Evolutionary conservation across 169 alveolate species (phyloP).

Genomic region (Theileria orientalis): DNA sequence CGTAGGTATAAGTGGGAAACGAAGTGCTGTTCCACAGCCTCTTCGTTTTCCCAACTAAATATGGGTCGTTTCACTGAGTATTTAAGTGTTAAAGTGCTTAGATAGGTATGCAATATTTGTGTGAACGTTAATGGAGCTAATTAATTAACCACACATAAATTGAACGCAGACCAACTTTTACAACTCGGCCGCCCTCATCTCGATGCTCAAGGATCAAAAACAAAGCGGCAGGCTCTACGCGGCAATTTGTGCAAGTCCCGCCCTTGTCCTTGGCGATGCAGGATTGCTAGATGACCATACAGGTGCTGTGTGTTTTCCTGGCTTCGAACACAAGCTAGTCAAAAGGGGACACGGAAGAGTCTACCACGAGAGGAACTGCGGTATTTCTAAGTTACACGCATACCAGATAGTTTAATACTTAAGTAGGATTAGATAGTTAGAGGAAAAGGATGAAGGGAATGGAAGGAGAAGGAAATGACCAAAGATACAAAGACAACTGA

Average conservation of each 20-base stretch:
- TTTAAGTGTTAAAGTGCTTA: too few species aligned
- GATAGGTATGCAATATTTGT: neutral
- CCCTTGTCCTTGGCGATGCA: constrained; percentile 68
- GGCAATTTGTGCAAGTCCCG: constrained; percentile 81
- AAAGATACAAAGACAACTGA: too few species aligned
- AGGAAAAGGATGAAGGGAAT: too few species aligned
- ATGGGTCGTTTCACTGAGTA: too few species aligned
- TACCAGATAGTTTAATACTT: too few species aligned
- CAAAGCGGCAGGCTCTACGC: constrained; percentile 68
- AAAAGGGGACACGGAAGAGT: constrained; percentile 73
- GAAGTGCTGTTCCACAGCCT: constrained; percentile 12
- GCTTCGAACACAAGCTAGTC: constrained; percentile 70
- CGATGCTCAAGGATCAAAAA: constrained; percentile 69
- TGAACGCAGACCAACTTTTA: constrained; percentile 44
- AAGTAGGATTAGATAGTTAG: too few species aligned
- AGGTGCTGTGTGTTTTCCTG: constrained; percentile 76
- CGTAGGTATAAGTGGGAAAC: constrained; percentile 4
- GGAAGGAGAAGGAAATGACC: too few species aligned
- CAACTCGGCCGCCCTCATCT: constrained; percentile 33
- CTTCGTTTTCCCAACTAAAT: too few species aligned
- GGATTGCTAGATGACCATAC: constrained; percentile 66
- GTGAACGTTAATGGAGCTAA: neutral
- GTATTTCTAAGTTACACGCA: constrained; percentile 30
- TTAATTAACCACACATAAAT: neutral
- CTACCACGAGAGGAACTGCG: constrained; percentile 70